A percentile compares a stretch with the other conserved stretches of the same genome.
Conservation (phyloP, 331 rosid species). For the Rosa hybrid region DNA sequence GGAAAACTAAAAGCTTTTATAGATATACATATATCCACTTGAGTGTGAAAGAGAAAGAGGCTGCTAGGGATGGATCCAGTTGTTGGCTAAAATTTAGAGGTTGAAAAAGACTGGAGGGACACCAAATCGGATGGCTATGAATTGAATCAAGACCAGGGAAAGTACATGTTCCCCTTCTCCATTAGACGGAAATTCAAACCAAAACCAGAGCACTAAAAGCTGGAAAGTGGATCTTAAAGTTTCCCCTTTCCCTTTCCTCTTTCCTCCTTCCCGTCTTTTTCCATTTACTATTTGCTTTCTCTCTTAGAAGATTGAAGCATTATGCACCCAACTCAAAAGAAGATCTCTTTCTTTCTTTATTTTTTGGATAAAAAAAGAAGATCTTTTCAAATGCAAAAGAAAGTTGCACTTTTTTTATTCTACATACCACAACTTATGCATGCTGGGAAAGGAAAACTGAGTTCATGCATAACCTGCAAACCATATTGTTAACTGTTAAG, state of each 20-base stretch:
- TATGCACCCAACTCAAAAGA: background rate
- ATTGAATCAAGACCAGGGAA: background rate
- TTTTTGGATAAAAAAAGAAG: background rate
- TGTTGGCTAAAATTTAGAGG: background rate
- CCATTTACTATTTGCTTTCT: constrained; percentile 4
- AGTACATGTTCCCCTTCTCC: constrained; percentile 20
- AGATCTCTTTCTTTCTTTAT: background rate
- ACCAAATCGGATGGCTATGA: background rate
- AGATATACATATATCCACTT: background rate
- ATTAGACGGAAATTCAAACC: constrained; percentile 16
- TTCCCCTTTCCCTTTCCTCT: background rate
- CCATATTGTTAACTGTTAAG: background rate
- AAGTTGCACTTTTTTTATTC: background rate
- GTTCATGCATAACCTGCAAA: background rate
- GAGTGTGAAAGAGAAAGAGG: background rate
- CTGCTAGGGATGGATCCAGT: background rate
- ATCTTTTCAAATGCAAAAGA: constrained; percentile 4
- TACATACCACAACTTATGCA: background rate
- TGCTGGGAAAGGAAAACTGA: background rate
- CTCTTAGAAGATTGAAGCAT: background rate
- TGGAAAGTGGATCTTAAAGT: constrained; percentile 12
- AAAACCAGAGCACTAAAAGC: constrained; percentile 7
- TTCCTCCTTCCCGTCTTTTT: background rate
- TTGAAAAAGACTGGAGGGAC: constrained; percentile 15
- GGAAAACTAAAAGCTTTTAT: background rate